phyloP scores from a whole-genome alignment of 148 eudicot species.

The Fallopia convolvulus region DNA sequence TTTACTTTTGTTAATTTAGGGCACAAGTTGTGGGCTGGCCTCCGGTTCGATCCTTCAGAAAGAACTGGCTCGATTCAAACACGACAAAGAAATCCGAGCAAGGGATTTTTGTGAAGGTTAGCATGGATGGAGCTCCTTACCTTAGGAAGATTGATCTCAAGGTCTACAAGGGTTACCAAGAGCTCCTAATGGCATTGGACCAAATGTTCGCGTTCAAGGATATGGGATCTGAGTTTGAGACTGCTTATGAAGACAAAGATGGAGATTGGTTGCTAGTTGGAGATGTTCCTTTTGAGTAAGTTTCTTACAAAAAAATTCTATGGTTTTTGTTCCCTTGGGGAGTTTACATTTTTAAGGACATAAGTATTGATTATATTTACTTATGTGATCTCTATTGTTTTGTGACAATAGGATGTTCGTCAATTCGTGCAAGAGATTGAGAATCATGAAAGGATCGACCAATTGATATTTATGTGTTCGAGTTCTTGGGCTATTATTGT shows the following conservation, averaged over 20 bases:
- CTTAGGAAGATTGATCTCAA: conserved; percentile 50
- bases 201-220: conserved; percentile 46
- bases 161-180: conserved; percentile 37
- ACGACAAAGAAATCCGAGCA: conserved; percentile 20
- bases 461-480: not conserved
- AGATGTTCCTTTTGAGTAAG: conserved; percentile 65
- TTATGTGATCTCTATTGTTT: not conserved
- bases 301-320: not conserved
- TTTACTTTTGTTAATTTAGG: conserved; percentile 18
- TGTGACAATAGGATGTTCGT: conserved; percentile 43
- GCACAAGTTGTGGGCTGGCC: conserved; percentile 72
- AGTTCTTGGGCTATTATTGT: too few species aligned
- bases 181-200: conserved; percentile 38
- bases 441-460: conserved; percentile 48
- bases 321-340: not conserved
- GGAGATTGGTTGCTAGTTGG: conserved; percentile 69
- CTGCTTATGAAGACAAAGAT: conserved; percentile 54
- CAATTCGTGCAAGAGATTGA: conserved; percentile 49
- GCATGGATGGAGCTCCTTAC: conserved; percentile 58
- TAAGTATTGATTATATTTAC: not conserved
- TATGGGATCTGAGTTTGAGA: conserved; percentile 47
- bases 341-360: not conserved
- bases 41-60: conserved; percentile 47
- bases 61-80: conserved; percentile 33
- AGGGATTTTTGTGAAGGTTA: conserved; percentile 35